Evolutionary conservation across 495 filamentous ascomycete species (phyloP).

Genomic region (Xeromyces bisporus): DNA sequence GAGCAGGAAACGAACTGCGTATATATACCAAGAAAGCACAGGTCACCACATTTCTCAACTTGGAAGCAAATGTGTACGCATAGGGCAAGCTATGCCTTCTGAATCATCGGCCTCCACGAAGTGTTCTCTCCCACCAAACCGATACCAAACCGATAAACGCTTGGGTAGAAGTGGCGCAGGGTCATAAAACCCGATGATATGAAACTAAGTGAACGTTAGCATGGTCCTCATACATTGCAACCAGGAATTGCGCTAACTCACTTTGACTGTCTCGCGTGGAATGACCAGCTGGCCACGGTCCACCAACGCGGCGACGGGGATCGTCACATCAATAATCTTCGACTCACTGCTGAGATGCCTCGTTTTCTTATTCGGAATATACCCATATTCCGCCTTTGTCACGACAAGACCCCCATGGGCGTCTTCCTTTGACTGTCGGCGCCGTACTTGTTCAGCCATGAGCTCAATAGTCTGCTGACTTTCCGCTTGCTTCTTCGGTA

Average conservation of each 20-base stretch:
- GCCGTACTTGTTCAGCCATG: slow-evolving; percentile 32
- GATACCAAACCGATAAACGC: slow-evolving; percentile 36
- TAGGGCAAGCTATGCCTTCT: slow-evolving; percentile 25
- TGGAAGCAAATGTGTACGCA: slow-evolving; percentile 16
- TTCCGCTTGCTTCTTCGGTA: slow-evolving; percentile 27
- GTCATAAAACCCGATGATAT: slow-evolving; percentile 40
- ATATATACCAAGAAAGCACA: slow-evolving; percentile 2
- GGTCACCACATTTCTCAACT: slow-evolving; percentile 3
- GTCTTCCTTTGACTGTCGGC: slow-evolving; percentile 26
- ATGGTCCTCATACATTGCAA: neutral
- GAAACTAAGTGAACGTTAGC: slow-evolving; percentile 20
- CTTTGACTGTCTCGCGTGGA: slow-evolving; percentile 23
- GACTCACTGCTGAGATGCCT: slow-evolving; percentile 11
- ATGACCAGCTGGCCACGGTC: slow-evolving; percentile 32
- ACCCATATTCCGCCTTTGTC: slow-evolving; percentile 26
- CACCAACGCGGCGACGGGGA: slow-evolving; percentile 31
- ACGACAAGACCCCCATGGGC: slow-evolving; percentile 22
- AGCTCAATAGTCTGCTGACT: slow-evolving; percentile 35
- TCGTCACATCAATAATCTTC: slow-evolving; percentile 27
- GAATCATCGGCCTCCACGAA: slow-evolving; percentile 29
- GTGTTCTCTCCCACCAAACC: slow-evolving; percentile 28
- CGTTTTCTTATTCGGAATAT: slow-evolving; percentile 14
- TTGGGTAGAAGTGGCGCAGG: slow-evolving; percentile 36
- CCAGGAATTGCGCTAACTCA: slow-evolving; percentile 6
- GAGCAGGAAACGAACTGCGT: neutral